Conservation (phyloP, 177 flowering plant species). For the Vitis hybrid region DNA sequence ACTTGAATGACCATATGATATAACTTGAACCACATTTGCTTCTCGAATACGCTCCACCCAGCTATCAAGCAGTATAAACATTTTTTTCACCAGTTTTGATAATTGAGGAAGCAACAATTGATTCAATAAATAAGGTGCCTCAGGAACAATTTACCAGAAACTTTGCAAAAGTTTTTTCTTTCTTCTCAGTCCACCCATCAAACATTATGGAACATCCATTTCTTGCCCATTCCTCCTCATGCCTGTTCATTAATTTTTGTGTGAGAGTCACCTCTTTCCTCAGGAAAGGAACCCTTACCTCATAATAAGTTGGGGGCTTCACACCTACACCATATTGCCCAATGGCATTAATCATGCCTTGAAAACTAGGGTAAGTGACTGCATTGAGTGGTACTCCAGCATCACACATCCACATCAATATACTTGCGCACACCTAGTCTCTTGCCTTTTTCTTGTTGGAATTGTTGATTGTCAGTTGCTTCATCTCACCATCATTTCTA, state of each 20-base stretch:
- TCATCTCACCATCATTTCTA: neutral
- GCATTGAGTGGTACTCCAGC: neutral
- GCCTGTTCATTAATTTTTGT: neutral
- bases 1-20: too few species aligned
- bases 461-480: neutral
- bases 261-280: neutral
- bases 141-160: neutral
- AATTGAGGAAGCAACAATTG: neutral
- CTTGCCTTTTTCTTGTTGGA: neutral
- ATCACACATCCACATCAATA: constrained; percentile 6
- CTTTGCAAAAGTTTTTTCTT: neutral
- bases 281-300: too few species aligned
- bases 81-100: neutral
- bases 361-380: neutral
- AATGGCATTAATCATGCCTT: neutral
- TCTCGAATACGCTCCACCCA: neutral
- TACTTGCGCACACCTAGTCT: neutral
- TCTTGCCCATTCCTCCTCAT: neutral
- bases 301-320: constrained; percentile 4
- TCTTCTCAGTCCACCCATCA: constrained; percentile 8
- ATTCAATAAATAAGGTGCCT: neutral
- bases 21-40: neutral
- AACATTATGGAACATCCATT: constrained; percentile 10
- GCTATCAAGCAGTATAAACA: neutral
- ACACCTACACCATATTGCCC: constrained; percentile 8